Conservation (phyloP, 2,329 filamentous ascomycete genomes). For the Trichoderma sp. region DNA sequence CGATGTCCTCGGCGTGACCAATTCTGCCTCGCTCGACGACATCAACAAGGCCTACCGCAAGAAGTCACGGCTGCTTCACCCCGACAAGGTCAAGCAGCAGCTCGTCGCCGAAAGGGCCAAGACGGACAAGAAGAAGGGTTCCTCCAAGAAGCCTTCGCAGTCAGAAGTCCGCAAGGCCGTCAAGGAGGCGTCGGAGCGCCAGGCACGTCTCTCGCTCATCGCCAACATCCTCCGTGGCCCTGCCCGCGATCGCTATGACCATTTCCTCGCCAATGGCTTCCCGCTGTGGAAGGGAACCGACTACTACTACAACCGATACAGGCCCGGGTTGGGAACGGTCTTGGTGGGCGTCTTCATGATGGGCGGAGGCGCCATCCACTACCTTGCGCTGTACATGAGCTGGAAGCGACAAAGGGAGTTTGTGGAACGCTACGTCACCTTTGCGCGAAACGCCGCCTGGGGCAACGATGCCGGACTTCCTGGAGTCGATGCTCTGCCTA, state of each 20-base stretch:
- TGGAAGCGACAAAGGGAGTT: slow-evolving; percentile 92
- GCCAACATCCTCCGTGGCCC: slow-evolving; percentile 80
- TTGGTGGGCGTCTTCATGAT: slow-evolving; percentile 77
- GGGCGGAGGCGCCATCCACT: slow-evolving; percentile 82
- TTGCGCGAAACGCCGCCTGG: slow-evolving; percentile 86
- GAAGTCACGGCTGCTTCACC: slow-evolving; percentile 78
- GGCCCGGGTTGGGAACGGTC: slow-evolving; percentile 84
- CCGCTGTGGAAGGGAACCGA: slow-evolving; percentile 95
- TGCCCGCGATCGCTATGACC: slow-evolving; percentile 83
- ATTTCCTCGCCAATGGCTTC: slow-evolving; percentile 91
- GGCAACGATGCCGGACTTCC: slow-evolving; percentile 76
- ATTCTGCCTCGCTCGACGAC: slow-evolving; percentile 75
- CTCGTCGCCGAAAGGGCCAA: slow-evolving; percentile 69
- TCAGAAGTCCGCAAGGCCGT: slow-evolving; percentile 73
- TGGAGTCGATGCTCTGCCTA: slow-evolving; percentile 52
- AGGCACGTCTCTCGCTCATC: slow-evolving; percentile 80
- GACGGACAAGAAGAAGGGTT: slow-evolving; percentile 50
- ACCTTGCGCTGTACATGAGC: slow-evolving; percentile 76
- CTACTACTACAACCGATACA: slow-evolving; percentile 95
- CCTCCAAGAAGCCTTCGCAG: slow-evolving; percentile 65
- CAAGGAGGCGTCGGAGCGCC: slow-evolving; percentile 78
- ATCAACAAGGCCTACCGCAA: slow-evolving; percentile 94
- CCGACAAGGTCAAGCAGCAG: slow-evolving; percentile 89
- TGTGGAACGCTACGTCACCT: slow-evolving; percentile 84
- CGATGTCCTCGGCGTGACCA: slow-evolving; percentile 78